Percentiles rank a stretch among this genome's conserved stretches.
Evolutionary conservation across 2,329 filamentous ascomycete species (phyloP).

Genomic region (Lecanoromycetidae sp.): DNA sequence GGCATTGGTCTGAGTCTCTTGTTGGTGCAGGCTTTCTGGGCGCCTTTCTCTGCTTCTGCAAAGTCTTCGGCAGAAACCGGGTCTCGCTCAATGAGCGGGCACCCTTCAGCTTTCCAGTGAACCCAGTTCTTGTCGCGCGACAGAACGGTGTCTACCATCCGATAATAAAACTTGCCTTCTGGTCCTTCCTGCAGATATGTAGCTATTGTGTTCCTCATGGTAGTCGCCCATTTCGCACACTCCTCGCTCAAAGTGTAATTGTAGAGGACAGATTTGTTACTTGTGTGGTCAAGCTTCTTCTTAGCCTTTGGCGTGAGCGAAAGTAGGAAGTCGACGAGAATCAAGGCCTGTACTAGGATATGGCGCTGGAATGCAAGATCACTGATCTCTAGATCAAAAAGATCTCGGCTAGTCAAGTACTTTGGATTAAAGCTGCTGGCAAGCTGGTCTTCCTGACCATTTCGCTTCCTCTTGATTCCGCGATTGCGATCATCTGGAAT

Average conservation of each 20-base stretch:
- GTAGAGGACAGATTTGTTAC: slow-evolving; percentile 84
- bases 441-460: slow-evolving; percentile 48
- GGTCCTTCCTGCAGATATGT: slow-evolving; percentile 67
- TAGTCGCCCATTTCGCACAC: slow-evolving; percentile 72
- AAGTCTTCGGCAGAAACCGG: slow-evolving; percentile 59
- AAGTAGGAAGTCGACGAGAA: slow-evolving; percentile 89
- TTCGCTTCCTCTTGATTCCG: slow-evolving; percentile 58
- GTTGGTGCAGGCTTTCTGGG: slow-evolving; percentile 54
- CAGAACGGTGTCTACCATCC: slow-evolving; percentile 93
- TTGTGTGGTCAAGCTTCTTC: slow-evolving; percentile 58
- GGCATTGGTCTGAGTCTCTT: slow-evolving; percentile 58
- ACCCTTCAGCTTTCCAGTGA: slow-evolving; percentile 92
- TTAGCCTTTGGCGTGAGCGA: slow-evolving; percentile 75
- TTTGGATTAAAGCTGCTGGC: slow-evolving; percentile 85
- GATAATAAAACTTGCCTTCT: slow-evolving; percentile 86
- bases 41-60: slow-evolving; percentile 53
- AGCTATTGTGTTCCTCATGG: slow-evolving; percentile 67
- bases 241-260: slow-evolving; percentile 67
- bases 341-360: slow-evolving; percentile 87
- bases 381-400: slow-evolving; percentile 94
- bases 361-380: slow-evolving; percentile 90
- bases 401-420: slow-evolving; percentile 90
- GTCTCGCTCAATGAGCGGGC: slow-evolving; percentile 69
- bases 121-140: slow-evolving; percentile 98
- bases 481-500: slow-evolving; percentile 51